phyloP scores from a whole-genome alignment of 164 flowering plant genomes.

The Paratinospora sagittata region DNA sequence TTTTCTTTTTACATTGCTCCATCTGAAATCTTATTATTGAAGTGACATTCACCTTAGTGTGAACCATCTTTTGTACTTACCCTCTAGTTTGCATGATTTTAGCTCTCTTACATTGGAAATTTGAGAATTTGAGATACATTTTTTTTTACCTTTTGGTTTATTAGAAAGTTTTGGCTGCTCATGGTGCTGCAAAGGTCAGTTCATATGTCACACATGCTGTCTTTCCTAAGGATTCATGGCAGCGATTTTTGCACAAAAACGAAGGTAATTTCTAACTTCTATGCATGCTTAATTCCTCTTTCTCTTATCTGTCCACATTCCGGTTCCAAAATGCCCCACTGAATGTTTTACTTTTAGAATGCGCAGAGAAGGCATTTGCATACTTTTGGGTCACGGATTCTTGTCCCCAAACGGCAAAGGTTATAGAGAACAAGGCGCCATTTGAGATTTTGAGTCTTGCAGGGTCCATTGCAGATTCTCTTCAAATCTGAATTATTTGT shows the following conservation, averaged over 20 bases:
- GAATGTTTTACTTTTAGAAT: constrained; percentile 19
- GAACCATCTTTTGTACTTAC: background rate
- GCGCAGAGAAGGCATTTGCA: constrained; percentile 48
- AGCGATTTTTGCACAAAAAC: constrained; percentile 55
- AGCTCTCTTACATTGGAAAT: background rate
- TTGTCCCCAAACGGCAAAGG: constrained; percentile 82
- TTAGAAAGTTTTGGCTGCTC: constrained; percentile 91
- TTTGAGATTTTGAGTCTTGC: constrained; percentile 92
- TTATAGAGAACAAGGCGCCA: constrained; percentile 68
- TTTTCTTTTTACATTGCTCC: too few relatives aligned
- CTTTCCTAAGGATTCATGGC: constrained; percentile 85
- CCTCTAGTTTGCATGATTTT: background rate
- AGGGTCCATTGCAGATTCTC: constrained; percentile 88
- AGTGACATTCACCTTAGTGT: too few relatives aligned
- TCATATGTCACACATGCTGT: constrained; percentile 95
- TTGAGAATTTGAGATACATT: background rate
- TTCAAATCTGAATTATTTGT: constrained; percentile 52
- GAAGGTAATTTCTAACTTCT: constrained; percentile 34
- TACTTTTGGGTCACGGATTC: constrained; percentile 98
- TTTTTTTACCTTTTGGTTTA: background rate
- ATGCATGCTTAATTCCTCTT: background rate
- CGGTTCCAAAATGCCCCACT: too few relatives aligned
- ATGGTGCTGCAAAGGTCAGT: constrained; percentile 93
- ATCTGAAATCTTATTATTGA: too few relatives aligned
- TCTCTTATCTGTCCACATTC: background rate